Conservation (phyloP, 305 asterid species). For the Fraxinus albicans region DNA sequence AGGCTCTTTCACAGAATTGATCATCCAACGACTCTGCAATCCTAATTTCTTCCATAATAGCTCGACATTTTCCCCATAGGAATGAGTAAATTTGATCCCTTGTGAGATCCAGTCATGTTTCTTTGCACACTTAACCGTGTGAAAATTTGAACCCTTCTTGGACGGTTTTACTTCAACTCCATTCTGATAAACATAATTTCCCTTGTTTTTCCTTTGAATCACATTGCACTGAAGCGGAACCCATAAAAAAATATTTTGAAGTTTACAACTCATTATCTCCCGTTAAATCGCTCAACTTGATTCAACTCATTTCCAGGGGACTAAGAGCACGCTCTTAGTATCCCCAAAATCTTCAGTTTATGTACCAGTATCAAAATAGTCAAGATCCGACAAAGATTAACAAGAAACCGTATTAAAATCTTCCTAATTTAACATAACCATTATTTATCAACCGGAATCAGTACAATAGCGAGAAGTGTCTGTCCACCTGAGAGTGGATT, state of each 20-base stretch:
- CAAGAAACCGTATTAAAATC: constrained; percentile 14
- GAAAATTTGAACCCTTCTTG: constrained; percentile 37
- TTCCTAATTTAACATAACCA: constrained; percentile 11
- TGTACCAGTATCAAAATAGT: constrained; percentile 26
- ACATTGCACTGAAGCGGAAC: constrained; percentile 50
- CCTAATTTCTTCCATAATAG: constrained; percentile 68
- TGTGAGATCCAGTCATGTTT: constrained; percentile 69
- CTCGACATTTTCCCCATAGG: constrained; percentile 63
- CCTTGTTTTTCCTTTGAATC: constrained; percentile 38
- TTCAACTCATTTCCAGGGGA: constrained; percentile 66
- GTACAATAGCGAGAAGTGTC: background rate
- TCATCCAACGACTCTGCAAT: constrained; percentile 56
- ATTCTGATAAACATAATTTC: constrained; percentile 26
- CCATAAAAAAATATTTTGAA: constrained; percentile 63
- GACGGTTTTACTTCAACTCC: constrained; percentile 37
- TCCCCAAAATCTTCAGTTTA: constrained; percentile 45
- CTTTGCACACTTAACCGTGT: constrained; percentile 53
- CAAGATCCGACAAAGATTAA: constrained; percentile 28
- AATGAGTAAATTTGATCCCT: constrained; percentile 62
- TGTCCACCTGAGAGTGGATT: background rate
- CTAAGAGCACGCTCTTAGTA: constrained; percentile 93
- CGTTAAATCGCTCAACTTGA: constrained; percentile 21
- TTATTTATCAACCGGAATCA: background rate
- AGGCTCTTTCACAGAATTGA: constrained; percentile 69
- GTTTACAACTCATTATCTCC: constrained; percentile 54